Base-by-base conservation (phyloP, 768 basidiomycete genomes). In the Infundibulicybe gibba region DNA sequence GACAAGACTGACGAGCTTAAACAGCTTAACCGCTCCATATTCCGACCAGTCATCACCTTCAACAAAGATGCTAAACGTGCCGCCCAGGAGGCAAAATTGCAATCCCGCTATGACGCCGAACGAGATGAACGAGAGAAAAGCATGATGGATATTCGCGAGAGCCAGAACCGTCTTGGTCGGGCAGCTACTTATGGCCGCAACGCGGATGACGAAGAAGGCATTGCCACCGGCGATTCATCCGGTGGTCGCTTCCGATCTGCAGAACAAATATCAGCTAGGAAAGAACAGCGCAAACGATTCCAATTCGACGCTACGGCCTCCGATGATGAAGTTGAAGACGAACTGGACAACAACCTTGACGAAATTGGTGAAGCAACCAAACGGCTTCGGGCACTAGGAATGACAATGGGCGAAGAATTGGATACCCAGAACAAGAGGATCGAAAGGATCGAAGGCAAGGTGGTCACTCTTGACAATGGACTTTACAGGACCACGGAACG, bases 1-100 rank as follows among this genome's bases (percentile, higher is more conserved):
- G 95, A 99, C 69, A 90, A 83, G 64, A 92, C 94, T 4, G 85
- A 84, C 51, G 94, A 98, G 65, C 81, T 99, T 46, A 94, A 93
- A 67, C 79, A 94, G 61, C 81, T 99, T 47, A 97, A 97, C 65
- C 80, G 84, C 31, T 94, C 91, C 33, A 98, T 99, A 62, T 97
- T 99, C 74, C 81, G 85, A 41, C 94, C 91, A 8, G 92, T 82
- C 47, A 84, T 97, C 54, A 85, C 86, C 0, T 95, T 88, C 66
- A 95, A 97, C 74, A 99, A 97, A 66, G 86, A 92, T 32, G 77
- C 75, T 14, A 98, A 97, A 66, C 89, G 93, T 41, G 80, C 81
- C 4, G 90, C 88, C 12, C 83, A 92, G 56, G 93, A 97, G 59
- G 79, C 81, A 25, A 90, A 92, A 61, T 71, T 97, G 17, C 80